phyloP scores from a whole-genome alignment of 1,284 basidiomycete genomes.

The Cryptococcus sp. region DNA sequence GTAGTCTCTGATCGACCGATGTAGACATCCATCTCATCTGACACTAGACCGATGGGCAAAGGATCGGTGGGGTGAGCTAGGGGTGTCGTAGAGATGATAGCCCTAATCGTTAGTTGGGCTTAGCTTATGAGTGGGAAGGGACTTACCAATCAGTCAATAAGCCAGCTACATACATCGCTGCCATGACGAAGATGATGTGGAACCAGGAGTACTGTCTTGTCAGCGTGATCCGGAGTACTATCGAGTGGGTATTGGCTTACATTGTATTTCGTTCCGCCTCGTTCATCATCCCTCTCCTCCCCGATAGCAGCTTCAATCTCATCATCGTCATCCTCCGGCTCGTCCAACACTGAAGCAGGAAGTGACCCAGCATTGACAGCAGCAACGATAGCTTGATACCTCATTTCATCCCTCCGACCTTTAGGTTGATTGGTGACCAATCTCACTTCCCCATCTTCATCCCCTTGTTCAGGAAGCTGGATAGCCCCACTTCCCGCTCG shows the following conservation, averaged over 20 bases:
- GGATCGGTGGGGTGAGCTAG: conserved; percentile 31
- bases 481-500: conserved; percentile 57
- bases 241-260: conserved; percentile 50
- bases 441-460: conserved; percentile 56
- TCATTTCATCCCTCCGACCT: conserved; percentile 71
- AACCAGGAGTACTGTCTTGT: conserved; percentile 84
- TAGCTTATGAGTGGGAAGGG: background rate
- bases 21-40: conserved; percentile 64
- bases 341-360: conserved; percentile 85
- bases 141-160: conserved; percentile 95
- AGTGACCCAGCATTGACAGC: conserved; percentile 96
- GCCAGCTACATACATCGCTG: conserved; percentile 96
- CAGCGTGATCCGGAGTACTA: too few relatives aligned
- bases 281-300: conserved; percentile 85
- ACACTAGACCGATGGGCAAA: background rate
- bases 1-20: conserved; percentile 93
- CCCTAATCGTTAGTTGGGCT: conserved; percentile 15
- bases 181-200: conserved; percentile 95
- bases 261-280: conserved; percentile 94
- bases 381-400: conserved; percentile 90
- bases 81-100: conserved; percentile 40
- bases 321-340: conserved; percentile 67
- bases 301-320: conserved; percentile 64
- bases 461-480: conserved; percentile 55
- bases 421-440: conserved; percentile 80